Percentiles rank a stretch among this genome's conserved stretches.
Conservation (phyloP, 106 monocot genomes). For the Dioscorea dumetorum region DNA sequence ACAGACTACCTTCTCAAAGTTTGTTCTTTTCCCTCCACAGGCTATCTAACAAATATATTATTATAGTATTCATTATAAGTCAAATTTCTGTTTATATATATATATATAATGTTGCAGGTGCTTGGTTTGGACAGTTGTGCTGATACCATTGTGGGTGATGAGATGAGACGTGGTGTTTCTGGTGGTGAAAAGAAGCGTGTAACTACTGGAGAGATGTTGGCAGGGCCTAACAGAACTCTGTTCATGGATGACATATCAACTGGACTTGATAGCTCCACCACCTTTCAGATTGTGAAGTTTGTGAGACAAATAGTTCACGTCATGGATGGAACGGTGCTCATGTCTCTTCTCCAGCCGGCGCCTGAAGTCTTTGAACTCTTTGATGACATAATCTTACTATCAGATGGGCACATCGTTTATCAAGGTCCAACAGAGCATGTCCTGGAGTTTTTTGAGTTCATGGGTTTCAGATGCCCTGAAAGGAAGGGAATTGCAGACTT, state of each 20-base stretch:
- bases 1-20: too few relatives aligned
- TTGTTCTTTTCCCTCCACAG: neutral
- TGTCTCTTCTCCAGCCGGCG: constrained; percentile 86
- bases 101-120: constrained; percentile 18
- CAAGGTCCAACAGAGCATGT: constrained; percentile 70
- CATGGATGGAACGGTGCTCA: constrained; percentile 65
- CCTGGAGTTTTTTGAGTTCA: constrained; percentile 61
- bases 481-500: constrained; percentile 79
- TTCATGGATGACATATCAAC: constrained; percentile 98
- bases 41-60: too few relatives aligned
- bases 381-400: constrained; percentile 67
- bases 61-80: too few relatives aligned
- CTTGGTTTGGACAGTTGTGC: constrained; percentile 42
- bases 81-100: too few relatives aligned
- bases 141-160: constrained; percentile 36
- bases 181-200: constrained; percentile 57
- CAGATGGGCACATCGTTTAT: constrained; percentile 71
- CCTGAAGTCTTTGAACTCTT: constrained; percentile 78
- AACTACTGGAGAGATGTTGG: constrained; percentile 76
- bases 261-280: constrained; percentile 88
- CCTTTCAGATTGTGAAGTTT: constrained; percentile 77
- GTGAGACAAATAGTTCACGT: constrained; percentile 59
- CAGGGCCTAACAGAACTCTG: constrained; percentile 59
- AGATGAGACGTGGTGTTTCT: constrained; percentile 51
- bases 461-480: constrained; percentile 67